These are phyloP conservation scores for Drechslerella stenobrocha DNA, from an alignment of 2,329 filamentous ascomycete species.

Conservation along the genomic window DNA sequence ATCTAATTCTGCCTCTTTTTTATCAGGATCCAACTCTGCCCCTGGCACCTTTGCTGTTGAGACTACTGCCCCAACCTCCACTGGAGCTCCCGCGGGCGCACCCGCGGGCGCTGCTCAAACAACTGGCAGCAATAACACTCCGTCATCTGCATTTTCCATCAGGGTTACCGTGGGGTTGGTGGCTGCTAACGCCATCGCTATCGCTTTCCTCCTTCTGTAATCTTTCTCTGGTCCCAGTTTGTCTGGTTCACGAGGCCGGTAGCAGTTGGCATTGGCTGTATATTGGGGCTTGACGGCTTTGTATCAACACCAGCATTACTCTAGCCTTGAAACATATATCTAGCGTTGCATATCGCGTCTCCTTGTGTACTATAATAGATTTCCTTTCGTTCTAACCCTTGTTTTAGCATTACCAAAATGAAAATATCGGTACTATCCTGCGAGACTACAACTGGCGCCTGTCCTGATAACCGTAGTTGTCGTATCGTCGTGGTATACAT, in stretches of 20 bases:
- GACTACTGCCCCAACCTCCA: slow-evolving; percentile 4
- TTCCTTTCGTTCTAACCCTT: slow-evolving; percentile 8
- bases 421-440: background rate
- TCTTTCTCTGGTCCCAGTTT: background rate
- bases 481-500: no score
- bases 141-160: slow-evolving; percentile 23
- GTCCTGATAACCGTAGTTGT: no score
- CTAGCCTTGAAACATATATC: slow-evolving; percentile 26
- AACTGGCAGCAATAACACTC: slow-evolving; percentile 21
- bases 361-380: slow-evolving; percentile 46
- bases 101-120: slow-evolving; percentile 28
- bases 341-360: slow-evolving; percentile 42
- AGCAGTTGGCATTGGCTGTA: slow-evolving; percentile 10
- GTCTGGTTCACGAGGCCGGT: no score
- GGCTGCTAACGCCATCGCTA: slow-evolving; percentile 18
- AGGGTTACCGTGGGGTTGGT: slow-evolving; percentile 32
- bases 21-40: slow-evolving; percentile 29
- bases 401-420: background rate
- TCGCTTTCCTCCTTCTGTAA: slow-evolving; percentile 48
- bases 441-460: background rate
- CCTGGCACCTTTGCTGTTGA: slow-evolving; percentile 28
- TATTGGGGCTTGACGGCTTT: slow-evolving; percentile 10
- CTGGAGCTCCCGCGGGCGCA: slow-evolving; percentile 3
- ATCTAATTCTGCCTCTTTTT: slow-evolving; percentile 14
- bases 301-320: slow-evolving; percentile 18